phyloP scores from a whole-genome alignment of 2,329 filamentous ascomycete genomes.

The Massarina eburnea region DNA sequence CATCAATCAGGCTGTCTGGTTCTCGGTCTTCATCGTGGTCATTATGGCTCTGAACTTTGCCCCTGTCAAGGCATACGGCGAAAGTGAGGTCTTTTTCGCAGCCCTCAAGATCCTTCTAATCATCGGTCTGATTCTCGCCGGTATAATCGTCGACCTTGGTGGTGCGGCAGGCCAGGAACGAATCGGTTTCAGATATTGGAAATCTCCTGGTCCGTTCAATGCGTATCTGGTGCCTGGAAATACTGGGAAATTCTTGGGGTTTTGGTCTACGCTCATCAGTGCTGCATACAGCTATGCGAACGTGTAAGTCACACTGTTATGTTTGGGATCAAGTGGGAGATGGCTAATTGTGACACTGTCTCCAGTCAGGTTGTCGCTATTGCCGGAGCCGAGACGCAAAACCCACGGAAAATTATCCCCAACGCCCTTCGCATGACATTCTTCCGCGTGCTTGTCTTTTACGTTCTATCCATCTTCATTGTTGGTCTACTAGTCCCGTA shows the following conservation, averaged over 20 bases:
- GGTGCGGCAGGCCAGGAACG: constrained; percentile 43
- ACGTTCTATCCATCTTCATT: constrained; percentile 49
- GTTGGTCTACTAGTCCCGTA: constrained; percentile 49
- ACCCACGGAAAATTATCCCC: constrained; percentile 48
- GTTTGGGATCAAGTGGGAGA: background rate
- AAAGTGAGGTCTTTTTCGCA: background rate
- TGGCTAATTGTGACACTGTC: constrained; percentile 24
- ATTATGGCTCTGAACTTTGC: background rate
- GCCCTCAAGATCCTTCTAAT: constrained; percentile 35
- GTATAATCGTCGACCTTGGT: constrained; percentile 49
- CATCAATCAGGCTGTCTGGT: background rate
- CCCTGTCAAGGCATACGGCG: background rate
- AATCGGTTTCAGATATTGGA: constrained; percentile 52
- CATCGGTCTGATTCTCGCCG: constrained; percentile 45
- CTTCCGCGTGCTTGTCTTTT: constrained; percentile 50
- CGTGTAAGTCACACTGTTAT: background rate
- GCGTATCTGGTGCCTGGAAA: constrained; percentile 41
- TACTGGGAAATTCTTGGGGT: constrained; percentile 7
- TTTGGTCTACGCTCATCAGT: constrained; percentile 40
- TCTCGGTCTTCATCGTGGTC: background rate
- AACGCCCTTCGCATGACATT: constrained; percentile 50
- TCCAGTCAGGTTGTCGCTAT: constrained; percentile 48
- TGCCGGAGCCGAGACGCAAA: constrained; percentile 48
- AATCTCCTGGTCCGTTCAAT: constrained; percentile 45
- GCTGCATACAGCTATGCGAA: constrained; percentile 38